Base-by-base conservation (phyloP, 2,329 filamentous ascomycete species). In the Xylariaceae sp. region DNA sequence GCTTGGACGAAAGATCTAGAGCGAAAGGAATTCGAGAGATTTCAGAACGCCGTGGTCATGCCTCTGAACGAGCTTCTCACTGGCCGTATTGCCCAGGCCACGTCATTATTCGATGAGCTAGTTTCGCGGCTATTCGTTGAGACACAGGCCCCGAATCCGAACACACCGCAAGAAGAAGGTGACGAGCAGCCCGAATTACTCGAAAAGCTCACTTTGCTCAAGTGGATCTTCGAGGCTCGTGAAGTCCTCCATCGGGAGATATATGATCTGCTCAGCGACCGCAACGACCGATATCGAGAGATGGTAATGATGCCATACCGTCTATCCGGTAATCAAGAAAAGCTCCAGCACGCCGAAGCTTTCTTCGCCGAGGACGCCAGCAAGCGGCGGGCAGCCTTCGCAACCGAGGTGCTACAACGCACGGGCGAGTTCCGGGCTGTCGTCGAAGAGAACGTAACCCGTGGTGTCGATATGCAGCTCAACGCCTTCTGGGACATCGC, bases 401-500 rank as follows among this genome's bases (percentile, higher is more conserved):
- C 90, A 52, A 80, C 83, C 48, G 88, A 91, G 59, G 82, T 86
- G 0, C 75, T 92, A 31, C 79, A 83, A 58, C 85, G 94, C 12
- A 85, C 87, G 17, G 82, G 89, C 60, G 85, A 87, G 18, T 92
- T 97, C 66, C 80, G 89, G 60, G 79, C 81, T 43, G 83, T 94
- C 6, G 83, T 97, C 31, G 90, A 96, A 67, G 80, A 86, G 61
- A 94, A 94, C 50, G 92, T 96, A 18, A 84, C 86, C 17, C 85
- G 89, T 10, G 94, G 93, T 14, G 90, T 97, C 11, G 91, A 97
- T 67, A 83, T 90, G 50, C 94, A 97, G 71, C 80, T 97, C 2
- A 92, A 88, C 10, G 92, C 93, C 0, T 99, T 97, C 69, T 99
- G 94, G 94, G 94, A 99, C 66, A 96, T 97, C 63, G 93, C 92